Percentiles rank a stretch among this genome's conserved stretches.
These are phyloP conservation scores for Fusarium cyanostomum DNA, from an alignment of 2,329 filamentous ascomycete genomes.

Conservation along the genomic window DNA sequence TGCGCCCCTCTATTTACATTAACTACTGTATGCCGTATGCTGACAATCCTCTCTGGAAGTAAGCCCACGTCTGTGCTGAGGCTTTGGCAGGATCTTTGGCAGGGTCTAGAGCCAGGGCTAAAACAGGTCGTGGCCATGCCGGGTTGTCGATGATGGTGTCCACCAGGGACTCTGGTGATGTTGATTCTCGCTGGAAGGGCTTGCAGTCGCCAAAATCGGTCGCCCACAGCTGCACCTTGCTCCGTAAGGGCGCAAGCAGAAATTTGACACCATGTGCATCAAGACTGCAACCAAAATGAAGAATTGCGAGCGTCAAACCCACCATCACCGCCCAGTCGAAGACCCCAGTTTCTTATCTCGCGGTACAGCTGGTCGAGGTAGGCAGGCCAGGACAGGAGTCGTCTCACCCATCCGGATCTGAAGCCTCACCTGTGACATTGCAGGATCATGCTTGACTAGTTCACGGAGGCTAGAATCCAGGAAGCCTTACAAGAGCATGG, in stretches of 20 bases:
- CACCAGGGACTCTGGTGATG: not conserved
- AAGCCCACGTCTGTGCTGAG: not conserved
- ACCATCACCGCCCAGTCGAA: slow-evolving; percentile 18
- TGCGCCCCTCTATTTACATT: too few relatives aligned
- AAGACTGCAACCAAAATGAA: slow-evolving; percentile 38
- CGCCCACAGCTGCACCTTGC: slow-evolving; percentile 32
- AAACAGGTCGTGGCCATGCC: slow-evolving; percentile 20
- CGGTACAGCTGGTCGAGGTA: slow-evolving; percentile 37
- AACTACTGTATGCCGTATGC: too few relatives aligned
- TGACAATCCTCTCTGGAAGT: not conserved
- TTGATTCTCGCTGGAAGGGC: not conserved
- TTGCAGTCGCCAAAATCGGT: slow-evolving; percentile 37
- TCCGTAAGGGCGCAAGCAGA: slow-evolving; percentile 5
- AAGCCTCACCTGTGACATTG: slow-evolving; percentile 13
- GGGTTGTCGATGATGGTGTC: slow-evolving; percentile 12
- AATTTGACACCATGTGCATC: slow-evolving; percentile 41
- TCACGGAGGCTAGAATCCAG: not conserved
- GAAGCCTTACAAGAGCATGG: not conserved
- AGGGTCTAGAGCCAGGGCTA: not conserved
- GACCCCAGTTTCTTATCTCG: not conserved
- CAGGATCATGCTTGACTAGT: not conserved
- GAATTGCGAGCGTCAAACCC: slow-evolving; percentile 36
- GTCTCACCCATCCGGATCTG: slow-evolving; percentile 14
- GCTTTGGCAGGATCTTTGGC: not conserved
- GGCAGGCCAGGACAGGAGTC: slow-evolving; percentile 15